Evolutionary conservation across 176 grass and related monocot species (phyloP).

Genomic region (Eremochloa ophiuroides): DNA sequence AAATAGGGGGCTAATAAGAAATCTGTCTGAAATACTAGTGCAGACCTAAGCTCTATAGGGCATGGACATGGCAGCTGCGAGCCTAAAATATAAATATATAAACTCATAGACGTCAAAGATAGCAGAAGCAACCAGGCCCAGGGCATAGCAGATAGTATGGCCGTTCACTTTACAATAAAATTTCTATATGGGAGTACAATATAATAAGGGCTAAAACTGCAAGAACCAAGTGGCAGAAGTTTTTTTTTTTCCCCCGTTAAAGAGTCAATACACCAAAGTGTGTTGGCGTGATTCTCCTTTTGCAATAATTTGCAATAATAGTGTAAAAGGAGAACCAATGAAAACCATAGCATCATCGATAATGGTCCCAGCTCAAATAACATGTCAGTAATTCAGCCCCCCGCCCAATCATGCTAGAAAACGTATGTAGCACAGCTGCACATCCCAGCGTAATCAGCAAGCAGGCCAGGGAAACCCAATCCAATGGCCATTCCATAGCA

Average conservation of each 20-base stretch:
- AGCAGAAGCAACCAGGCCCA: background rate
- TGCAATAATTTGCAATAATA: background rate
- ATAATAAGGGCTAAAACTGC: background rate
- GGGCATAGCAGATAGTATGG: background rate
- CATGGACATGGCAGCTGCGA: slow-evolving; percentile 15
- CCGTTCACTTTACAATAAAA: slow-evolving; percentile 8
- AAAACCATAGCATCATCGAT: background rate
- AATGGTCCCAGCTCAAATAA: background rate
- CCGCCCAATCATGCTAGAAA: slow-evolving; percentile 2
- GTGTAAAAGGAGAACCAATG: background rate
- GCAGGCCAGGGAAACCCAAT: background rate
- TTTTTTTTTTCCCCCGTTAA: background rate
- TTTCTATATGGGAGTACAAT: background rate
- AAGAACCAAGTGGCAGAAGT: background rate
- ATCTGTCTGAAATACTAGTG: background rate
- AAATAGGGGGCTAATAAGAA: background rate
- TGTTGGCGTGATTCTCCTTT: background rate
- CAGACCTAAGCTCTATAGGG: background rate
- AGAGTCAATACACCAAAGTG: background rate
- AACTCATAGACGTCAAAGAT: slow-evolving; percentile 16
- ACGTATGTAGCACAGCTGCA: background rate
- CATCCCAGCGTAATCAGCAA: background rate
- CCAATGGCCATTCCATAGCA: background rate
- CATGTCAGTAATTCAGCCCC: background rate
- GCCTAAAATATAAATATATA: background rate